Percentiles rank a stretch among this genome's conserved stretches.
phyloP scores from a whole-genome alignment of 257 asterid species.

The Penstemon newberryi region DNA sequence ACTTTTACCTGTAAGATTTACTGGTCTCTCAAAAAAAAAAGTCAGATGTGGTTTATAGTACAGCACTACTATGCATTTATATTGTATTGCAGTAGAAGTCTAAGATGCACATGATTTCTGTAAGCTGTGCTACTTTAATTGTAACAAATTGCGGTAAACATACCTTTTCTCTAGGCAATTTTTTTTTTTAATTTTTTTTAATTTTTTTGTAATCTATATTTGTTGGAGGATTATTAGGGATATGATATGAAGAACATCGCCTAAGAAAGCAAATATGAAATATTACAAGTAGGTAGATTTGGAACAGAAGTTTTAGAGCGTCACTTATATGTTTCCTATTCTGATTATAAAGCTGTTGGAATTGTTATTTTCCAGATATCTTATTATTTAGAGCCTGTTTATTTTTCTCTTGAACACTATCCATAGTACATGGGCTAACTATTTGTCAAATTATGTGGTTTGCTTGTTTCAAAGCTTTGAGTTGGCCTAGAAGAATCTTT shows the following conservation, averaged over 20 bases:
- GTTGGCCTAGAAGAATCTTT: not conserved
- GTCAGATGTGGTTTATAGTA: not conserved
- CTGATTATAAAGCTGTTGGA: conserved; percentile 10
- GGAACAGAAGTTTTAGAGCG: conserved; percentile 2
- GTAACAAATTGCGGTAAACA: conserved; percentile 16
- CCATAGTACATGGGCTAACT: not conserved
- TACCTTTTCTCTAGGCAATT: conserved; percentile 12
- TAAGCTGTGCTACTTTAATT: conserved; percentile 10
- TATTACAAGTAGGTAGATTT: conserved; percentile 11
- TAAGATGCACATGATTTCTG: conserved; percentile 7
- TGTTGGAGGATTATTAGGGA: conserved; percentile 16
- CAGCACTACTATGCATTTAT: conserved; percentile 7
- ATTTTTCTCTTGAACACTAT: not conserved
- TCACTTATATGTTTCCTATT: not conserved
- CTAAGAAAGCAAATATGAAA: not conserved
- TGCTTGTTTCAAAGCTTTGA: not conserved
- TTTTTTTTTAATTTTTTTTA: no score
- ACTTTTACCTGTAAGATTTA: conserved; percentile 66
- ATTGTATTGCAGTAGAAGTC: not conserved
- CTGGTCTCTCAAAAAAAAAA: conserved; percentile 18
- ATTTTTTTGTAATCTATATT: not conserved
- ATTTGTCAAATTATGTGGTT: not conserved
- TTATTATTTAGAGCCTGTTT: not conserved
- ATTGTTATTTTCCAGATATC: not conserved
- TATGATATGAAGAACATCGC: conserved; percentile 2